These are phyloP conservation scores for Colletotrichum godetiae DNA, from an alignment of 2,329 filamentous ascomycete genomes.

Conservation along the genomic window DNA sequence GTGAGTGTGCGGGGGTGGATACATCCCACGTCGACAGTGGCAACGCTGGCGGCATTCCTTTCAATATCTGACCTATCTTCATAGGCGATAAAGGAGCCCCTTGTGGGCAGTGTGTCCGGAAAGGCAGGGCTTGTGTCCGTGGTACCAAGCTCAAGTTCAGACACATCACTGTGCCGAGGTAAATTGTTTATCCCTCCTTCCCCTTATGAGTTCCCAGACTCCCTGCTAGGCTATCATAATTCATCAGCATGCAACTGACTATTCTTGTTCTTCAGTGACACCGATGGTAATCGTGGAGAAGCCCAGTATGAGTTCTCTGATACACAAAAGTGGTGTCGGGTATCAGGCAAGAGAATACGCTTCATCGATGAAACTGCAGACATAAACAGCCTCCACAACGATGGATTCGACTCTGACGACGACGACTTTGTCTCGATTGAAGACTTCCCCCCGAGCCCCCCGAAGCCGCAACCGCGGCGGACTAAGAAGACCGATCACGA, in stretches of 20 bases:
- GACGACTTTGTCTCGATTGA: neutral
- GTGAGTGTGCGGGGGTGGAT: conserved; percentile 13
- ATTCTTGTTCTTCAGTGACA: neutral
- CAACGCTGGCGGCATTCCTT: too few relatives aligned
- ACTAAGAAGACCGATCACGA: neutral
- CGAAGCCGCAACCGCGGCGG: neutral
- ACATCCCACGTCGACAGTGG: neutral
- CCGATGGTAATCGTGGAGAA: neutral
- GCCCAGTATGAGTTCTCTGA: conserved; percentile 19
- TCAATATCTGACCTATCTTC: neutral
- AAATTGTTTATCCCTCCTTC: too few relatives aligned
- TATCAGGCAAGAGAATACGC: conserved; percentile 5
- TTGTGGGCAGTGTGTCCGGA: conserved; percentile 11
- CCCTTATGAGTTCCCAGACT: too few relatives aligned
- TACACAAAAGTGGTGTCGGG: conserved; percentile 16
- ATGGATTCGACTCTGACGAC: conserved; percentile 16
- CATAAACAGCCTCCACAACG: conserved; percentile 16
- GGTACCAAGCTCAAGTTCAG: conserved; percentile 16
- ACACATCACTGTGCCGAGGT: conserved; percentile 10
- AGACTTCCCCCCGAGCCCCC: neutral
- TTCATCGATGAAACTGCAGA: conserved; percentile 29
- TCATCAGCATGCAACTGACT: neutral
- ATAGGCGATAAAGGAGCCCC: conserved; percentile 26
- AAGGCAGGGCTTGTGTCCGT: neutral
- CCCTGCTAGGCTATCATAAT: too few relatives aligned